These are phyloP conservation scores for Colletotrichum phormii DNA, from an alignment of 2,329 filamentous ascomycete genomes.

Conservation along the genomic window DNA sequence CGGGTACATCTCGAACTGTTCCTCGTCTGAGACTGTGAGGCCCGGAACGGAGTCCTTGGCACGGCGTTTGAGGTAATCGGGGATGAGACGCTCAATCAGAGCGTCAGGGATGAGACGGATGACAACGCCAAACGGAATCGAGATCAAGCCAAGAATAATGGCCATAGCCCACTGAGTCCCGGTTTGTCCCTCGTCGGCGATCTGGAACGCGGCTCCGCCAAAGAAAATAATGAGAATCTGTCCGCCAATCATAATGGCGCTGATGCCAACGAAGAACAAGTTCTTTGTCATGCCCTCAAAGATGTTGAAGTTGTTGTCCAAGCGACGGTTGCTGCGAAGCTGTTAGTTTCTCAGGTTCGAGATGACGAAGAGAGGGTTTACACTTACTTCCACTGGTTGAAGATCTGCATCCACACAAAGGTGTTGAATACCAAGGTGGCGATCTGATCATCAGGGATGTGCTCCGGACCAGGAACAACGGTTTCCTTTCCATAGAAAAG, in stretches of 20 bases:
- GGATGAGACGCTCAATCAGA: constrained; percentile 65
- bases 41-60: constrained; percentile 59
- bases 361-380: constrained; percentile 7
- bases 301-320: constrained; percentile 96
- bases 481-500: constrained; percentile 79
- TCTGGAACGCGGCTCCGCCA: constrained; percentile 84
- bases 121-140: constrained; percentile 83
- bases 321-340: constrained; percentile 77
- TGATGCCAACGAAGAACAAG: constrained; percentile 90
- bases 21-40: constrained; percentile 73
- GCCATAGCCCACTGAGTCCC: constrained; percentile 89
- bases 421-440: constrained; percentile 94
- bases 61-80: constrained; percentile 63
- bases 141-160: constrained; percentile 84
- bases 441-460: constrained; percentile 59
- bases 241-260: constrained; percentile 86
- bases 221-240: constrained; percentile 92
- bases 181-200: constrained; percentile 70
- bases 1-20: constrained; percentile 76
- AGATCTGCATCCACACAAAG: constrained; percentile 99
- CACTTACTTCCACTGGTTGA: constrained; percentile 94
- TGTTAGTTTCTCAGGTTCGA: constrained; percentile 38
- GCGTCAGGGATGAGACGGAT: constrained; percentile 87
- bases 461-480: constrained; percentile 38
- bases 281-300: constrained; percentile 90